Conservation (phyloP, 2,329 filamentous ascomycete genomes). For the Apiospora malaysiana region DNA sequence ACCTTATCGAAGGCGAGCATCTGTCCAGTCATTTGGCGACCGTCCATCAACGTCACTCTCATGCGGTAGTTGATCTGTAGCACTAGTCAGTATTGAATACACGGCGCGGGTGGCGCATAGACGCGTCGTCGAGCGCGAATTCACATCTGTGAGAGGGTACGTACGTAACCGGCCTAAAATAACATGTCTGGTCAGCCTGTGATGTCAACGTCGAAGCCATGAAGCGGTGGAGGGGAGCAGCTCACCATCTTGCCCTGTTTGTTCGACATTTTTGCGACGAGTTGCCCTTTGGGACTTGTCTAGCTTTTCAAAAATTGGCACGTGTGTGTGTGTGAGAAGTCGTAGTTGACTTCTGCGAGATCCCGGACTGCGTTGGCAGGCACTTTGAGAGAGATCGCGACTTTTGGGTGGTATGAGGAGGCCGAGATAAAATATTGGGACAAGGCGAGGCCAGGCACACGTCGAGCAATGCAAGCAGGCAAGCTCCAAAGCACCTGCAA, state of each 20-base stretch:
- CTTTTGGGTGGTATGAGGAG: slow-evolving; percentile 41
- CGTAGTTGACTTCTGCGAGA: slow-evolving; percentile 44
- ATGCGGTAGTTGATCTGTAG: slow-evolving; percentile 99
- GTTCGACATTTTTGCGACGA: slow-evolving; percentile 71
- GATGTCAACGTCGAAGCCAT: slow-evolving; percentile 56
- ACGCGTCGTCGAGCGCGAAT: background rate
- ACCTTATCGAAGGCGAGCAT: slow-evolving; percentile 99
- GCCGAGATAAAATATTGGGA: slow-evolving; percentile 23
- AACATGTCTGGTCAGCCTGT: slow-evolving; percentile 63
- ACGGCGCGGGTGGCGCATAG: background rate
- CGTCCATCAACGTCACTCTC: slow-evolving; percentile 94
- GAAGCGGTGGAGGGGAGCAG: slow-evolving; percentile 46
- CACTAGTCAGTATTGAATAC: slow-evolving; percentile 21
- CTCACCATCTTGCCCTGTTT: slow-evolving; percentile 99
- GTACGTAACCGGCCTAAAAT: slow-evolving; percentile 73
- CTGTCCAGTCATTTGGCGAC: slow-evolving; percentile 94
- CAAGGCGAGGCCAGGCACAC: slow-evolving; percentile 20
- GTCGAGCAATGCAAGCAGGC: background rate
- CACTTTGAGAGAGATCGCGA: slow-evolving; percentile 47
- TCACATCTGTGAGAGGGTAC: slow-evolving; percentile 45
- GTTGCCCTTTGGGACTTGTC: slow-evolving; percentile 50
- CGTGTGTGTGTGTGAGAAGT: slow-evolving; percentile 44
- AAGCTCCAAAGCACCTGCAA: slow-evolving; percentile 8
- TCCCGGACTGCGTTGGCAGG: slow-evolving; percentile 40
- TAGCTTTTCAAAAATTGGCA: slow-evolving; percentile 50